Evolutionary conservation across 202 grass and related monocot genomes (phyloP).

Genomic region (Dendrocalamus latiflorus): DNA sequence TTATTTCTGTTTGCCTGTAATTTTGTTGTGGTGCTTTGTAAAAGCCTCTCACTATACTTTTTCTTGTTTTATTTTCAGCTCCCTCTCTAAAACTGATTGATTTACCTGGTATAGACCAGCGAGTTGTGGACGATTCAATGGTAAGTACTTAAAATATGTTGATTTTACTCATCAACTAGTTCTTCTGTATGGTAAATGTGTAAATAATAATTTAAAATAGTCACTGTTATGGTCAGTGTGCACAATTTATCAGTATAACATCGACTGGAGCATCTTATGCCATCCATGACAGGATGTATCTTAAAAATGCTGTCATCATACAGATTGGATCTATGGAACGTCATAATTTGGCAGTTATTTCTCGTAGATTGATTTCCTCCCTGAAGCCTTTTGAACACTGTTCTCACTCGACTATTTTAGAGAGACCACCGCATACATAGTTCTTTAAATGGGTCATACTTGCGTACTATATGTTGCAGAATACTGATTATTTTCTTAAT

Average conservation of each 20-base stretch:
- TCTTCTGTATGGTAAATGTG: background rate
- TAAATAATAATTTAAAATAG: too few relatives aligned
- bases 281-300: too few relatives aligned
- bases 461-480: background rate
- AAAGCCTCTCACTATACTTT: background rate
- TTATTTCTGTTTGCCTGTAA: too few relatives aligned
- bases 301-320: too few relatives aligned
- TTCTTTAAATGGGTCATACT: conserved; percentile 6
- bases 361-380: background rate
- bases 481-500: conserved; percentile 20
- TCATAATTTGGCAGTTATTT: background rate
- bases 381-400: background rate
- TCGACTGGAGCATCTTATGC: too few relatives aligned
- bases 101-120: conserved; percentile 62
- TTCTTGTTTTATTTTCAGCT: conserved; percentile 42
- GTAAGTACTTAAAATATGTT: conserved; percentile 24
- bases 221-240: too few relatives aligned
- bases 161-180: background rate
- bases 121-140: conserved; percentile 57
- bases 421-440: background rate
- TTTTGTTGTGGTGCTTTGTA: too few relatives aligned
- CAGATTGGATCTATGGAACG: background rate
- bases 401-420: background rate
- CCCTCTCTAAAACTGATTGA: conserved; percentile 57
- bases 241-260: too few relatives aligned